phyloP scores from a whole-genome alignment of 202 grass and related monocot species.

The Setaria italica region DNA sequence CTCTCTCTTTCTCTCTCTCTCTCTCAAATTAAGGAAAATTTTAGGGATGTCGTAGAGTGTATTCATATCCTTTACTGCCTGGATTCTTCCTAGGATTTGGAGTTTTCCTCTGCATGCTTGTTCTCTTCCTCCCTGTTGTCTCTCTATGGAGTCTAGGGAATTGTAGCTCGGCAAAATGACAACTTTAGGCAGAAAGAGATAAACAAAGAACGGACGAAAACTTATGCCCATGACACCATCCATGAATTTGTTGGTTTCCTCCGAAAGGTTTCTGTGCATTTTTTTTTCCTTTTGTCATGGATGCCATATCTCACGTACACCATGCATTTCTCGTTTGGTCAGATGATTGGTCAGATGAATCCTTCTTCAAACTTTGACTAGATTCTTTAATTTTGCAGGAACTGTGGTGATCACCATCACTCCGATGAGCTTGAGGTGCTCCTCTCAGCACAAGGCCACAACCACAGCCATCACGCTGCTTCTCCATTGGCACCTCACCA shows the following conservation, averaged over 20 bases:
- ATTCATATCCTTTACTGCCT: conserved; percentile 17
- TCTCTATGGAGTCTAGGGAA: conserved; percentile 67
- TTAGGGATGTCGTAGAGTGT: conserved; percentile 18
- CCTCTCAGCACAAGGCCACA: conserved; percentile 54
- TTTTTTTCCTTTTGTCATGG: conserved; percentile 47
- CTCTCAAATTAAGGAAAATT: not conserved
- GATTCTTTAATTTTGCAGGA: conserved; percentile 43
- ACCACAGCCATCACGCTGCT: conserved; percentile 34
- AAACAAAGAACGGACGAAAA: conserved; percentile 30
- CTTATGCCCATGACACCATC: conserved; percentile 43
- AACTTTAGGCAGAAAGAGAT: conserved; percentile 30
- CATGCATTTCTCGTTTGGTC: not conserved
- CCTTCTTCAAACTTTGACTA: not conserved
- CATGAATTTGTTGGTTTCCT: conserved; percentile 58
- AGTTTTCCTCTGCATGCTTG: conserved; percentile 76
- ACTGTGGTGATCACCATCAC: conserved; percentile 40
- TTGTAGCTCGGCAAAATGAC: conserved; percentile 68
- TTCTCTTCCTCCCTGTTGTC: conserved; percentile 64
- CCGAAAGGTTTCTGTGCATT: conserved; percentile 36
- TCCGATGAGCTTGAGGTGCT: conserved; percentile 50
- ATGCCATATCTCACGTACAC: not conserved
- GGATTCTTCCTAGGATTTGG: conserved; percentile 90
- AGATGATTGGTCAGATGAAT: not conserved
- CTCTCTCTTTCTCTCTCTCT: not conserved
- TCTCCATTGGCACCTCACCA: conserved; percentile 39